phyloP scores from a whole-genome alignment of 192 early-diverging fungal genomes.

The Chytriomyces sp. region DNA sequence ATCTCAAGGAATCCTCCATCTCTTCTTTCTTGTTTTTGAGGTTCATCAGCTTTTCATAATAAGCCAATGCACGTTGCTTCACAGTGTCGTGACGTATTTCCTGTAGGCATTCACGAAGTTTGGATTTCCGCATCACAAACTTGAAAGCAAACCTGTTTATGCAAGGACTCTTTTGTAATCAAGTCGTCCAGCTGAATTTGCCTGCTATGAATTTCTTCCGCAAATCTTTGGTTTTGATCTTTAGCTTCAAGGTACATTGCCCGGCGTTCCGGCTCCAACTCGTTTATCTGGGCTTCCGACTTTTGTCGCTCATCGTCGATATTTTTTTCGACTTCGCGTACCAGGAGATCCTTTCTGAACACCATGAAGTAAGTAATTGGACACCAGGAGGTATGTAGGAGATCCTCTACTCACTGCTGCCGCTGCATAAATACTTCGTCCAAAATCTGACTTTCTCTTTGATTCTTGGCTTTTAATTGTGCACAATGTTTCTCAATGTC shows the following conservation, averaged over 20 bases:
- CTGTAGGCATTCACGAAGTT: constrained; percentile 4
- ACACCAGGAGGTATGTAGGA: not conserved
- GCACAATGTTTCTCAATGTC: constrained; percentile 55
- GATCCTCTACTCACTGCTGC: constrained; percentile 48
- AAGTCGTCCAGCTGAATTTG: constrained; percentile 49
- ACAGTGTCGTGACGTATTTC: constrained; percentile 45
- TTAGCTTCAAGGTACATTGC: constrained; percentile 44
- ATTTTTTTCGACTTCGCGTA: constrained; percentile 53
- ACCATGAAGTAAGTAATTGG: not conserved
- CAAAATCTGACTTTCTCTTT: constrained; percentile 40
- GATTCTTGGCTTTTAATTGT: constrained; percentile 54
- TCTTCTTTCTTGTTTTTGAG: constrained; percentile 41
- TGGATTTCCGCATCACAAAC: not conserved
- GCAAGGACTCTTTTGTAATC: constrained; percentile 22
- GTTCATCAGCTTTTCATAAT: constrained; percentile 47
- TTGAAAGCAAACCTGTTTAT: constrained; percentile 31
- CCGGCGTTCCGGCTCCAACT: constrained; percentile 43
- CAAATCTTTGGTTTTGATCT: constrained; percentile 40
- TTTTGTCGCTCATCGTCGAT: constrained; percentile 49
- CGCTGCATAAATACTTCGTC: constrained; percentile 57
- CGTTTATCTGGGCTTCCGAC: constrained; percentile 52
- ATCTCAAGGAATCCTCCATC: constrained; percentile 47
- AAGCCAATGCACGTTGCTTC: constrained; percentile 41
- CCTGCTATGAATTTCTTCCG: constrained; percentile 34
- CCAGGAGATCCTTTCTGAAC: constrained; percentile 43